These are phyloP conservation scores for Actinidia arguta DNA, from an alignment of 179 eudicot genomes.

Conservation along the genomic window DNA sequence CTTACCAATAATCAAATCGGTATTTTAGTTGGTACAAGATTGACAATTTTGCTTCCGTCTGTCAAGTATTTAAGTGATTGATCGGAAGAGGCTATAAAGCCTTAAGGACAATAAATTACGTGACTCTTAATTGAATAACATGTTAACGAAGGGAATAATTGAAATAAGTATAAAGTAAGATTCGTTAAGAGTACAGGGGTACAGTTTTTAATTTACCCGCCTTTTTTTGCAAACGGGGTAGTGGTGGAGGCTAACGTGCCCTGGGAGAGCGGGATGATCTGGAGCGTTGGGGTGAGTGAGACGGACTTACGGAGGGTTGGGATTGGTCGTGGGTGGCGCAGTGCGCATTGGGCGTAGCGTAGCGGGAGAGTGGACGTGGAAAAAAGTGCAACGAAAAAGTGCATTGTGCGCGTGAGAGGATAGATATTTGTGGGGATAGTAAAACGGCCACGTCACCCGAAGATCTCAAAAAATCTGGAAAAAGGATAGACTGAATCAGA, in stretches of 20 bases:
- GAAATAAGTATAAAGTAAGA: too few relatives aligned
- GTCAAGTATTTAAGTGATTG: too few relatives aligned
- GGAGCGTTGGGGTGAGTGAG: constrained; percentile 1
- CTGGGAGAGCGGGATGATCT: constrained; percentile 4
- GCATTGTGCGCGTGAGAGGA: constrained; percentile 24
- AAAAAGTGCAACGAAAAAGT: constrained; percentile 29
- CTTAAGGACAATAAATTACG: too few relatives aligned
- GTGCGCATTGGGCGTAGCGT: constrained; percentile 17
- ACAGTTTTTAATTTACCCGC: too few relatives aligned
- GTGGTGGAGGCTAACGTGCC: constrained; percentile 11
- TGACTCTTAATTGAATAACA: too few relatives aligned
- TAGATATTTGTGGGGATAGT: constrained; percentile 35
- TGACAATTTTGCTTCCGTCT: too few relatives aligned
- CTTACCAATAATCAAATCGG: too few relatives aligned
- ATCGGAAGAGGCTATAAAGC: too few relatives aligned
- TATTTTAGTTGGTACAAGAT: too few relatives aligned
- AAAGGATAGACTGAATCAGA: constrained; percentile 1
- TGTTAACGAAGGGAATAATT: too few relatives aligned
- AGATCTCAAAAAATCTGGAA: constrained; percentile 28
- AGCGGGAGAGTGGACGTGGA: constrained; percentile 36
- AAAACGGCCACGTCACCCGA: constrained; percentile 45
- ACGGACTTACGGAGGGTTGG: background rate
- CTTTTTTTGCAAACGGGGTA: too few relatives aligned
- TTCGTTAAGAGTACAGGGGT: too few relatives aligned
- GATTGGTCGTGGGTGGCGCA: constrained; percentile 14